Evolutionary conservation across 169 alveolate genomes (phyloP).

Genomic region (Eimeria maxima): DNA sequence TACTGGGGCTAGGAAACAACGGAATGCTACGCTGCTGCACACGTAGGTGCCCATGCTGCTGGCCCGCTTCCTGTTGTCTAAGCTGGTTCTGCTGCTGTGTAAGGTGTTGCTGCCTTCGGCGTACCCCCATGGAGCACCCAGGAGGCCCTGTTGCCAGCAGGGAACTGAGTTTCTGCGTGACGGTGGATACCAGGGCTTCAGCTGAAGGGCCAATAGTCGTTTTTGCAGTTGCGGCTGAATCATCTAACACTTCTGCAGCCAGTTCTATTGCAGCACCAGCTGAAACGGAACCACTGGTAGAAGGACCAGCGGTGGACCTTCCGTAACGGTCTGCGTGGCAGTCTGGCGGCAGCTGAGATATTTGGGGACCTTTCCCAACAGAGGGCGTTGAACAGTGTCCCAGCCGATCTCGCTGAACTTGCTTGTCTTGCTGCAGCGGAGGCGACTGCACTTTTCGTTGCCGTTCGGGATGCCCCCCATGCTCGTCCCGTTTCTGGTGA

Average conservation of each 20-base stretch:
- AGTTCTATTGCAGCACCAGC: slow-evolving; percentile 44
- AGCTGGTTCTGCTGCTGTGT: slow-evolving; percentile 2
- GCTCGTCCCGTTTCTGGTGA: neutral
- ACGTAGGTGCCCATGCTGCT: neutral
- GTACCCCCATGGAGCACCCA: neutral
- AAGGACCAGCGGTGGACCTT: neutral
- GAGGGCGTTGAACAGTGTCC: neutral
- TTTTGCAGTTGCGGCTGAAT: slow-evolving; percentile 30
- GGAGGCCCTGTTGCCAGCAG: slow-evolving; percentile 16
- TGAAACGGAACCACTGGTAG: neutral
- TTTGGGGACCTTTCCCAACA: neutral
- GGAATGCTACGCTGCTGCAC: neutral
- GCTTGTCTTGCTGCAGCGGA: neutral
- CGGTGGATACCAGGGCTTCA: slow-evolving; percentile 22
- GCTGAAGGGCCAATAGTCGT: slow-evolving; percentile 14
- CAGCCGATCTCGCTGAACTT: neutral
- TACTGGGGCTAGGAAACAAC: neutral
- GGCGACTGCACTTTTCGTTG: neutral
- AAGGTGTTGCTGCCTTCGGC: slow-evolving; percentile 26
- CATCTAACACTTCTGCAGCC: slow-evolving; percentile 38
- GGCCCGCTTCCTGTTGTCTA: neutral
- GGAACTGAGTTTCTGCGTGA: neutral
- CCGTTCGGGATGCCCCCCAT: neutral
- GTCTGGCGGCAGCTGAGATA: neutral
- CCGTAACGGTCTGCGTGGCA: neutral